Evolutionary conservation across 352 stramenopile species (phyloP).

Genomic region (Phytophthora parvispora): DNA sequence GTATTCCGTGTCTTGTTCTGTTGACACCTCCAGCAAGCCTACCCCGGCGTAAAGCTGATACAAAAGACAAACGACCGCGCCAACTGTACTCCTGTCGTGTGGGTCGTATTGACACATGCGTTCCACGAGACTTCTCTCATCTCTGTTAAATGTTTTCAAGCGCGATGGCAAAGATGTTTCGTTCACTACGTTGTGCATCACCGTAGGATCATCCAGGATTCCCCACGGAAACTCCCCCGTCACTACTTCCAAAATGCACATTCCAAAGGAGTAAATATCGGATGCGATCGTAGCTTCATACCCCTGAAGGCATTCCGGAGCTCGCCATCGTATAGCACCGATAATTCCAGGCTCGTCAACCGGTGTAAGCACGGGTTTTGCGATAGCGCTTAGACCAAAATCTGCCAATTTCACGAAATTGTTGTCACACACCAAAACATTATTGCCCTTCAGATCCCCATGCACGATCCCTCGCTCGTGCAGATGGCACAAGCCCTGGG

Average conservation of each 20-base stretch:
- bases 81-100: background rate
- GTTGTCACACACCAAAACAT: slow-evolving; percentile 2
- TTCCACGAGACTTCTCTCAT: background rate
- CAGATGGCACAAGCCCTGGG: slow-evolving; percentile 1
- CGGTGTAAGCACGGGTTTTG: background rate
- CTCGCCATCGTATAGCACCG: slow-evolving; percentile 16
- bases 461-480: slow-evolving; percentile 8
- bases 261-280: slow-evolving; percentile 14
- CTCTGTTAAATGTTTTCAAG: background rate
- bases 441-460: slow-evolving; percentile 3
- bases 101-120: slow-evolving; percentile 9
- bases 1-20: background rate
- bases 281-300: background rate
- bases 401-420: slow-evolving; percentile 2
- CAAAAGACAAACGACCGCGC: background rate
- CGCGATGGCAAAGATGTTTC: background rate
- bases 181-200: background rate
- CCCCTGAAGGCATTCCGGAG: slow-evolving; percentile 2
- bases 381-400: slow-evolving; percentile 9
- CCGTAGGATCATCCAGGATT: background rate
- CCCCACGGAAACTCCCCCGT: slow-evolving; percentile 6
- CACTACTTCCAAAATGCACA: slow-evolving; percentile 4
- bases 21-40: background rate
- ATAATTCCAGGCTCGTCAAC: background rate
- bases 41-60: background rate